Conservation (phyloP, 108 stramenopile species). For the Skeletonema costatum region DNA sequence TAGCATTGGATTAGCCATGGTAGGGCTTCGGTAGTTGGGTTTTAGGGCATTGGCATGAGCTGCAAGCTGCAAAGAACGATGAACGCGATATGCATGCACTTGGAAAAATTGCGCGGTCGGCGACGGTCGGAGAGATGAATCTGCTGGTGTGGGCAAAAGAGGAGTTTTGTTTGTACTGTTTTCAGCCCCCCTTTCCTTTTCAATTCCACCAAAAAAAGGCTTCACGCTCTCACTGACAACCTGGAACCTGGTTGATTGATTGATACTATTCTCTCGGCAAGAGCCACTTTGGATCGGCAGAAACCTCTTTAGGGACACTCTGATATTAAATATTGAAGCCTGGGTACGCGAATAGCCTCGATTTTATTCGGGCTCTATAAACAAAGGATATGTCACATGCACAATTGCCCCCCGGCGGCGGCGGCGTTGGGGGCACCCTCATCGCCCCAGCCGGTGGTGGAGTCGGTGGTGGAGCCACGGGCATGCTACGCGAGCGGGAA, state of each 20-base stretch:
- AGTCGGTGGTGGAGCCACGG: conserved; percentile 11
- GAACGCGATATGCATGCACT: too few relatives aligned
- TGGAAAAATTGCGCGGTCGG: too few relatives aligned
- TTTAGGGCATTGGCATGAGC: not conserved
- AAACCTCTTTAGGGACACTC: not conserved
- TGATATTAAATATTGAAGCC: not conserved
- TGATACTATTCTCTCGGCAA: not conserved
- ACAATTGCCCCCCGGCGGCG: not conserved
- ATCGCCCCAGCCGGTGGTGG: not conserved
- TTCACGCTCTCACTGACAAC: not conserved
- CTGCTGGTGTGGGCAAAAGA: too few relatives aligned
- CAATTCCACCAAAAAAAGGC: not conserved
- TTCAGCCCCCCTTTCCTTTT: too few relatives aligned
- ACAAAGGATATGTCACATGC: not conserved
- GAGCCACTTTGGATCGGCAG: not conserved
- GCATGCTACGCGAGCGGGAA: conserved; percentile 69
- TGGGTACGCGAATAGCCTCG: not conserved
- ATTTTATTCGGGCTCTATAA: not conserved
- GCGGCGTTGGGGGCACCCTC: conserved; percentile 1
- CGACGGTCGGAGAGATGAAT: too few relatives aligned
- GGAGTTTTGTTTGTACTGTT: too few relatives aligned
- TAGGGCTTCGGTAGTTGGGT: too few relatives aligned
- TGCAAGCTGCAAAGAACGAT: too few relatives aligned
- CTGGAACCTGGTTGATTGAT: too few relatives aligned
- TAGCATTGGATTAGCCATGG: not conserved